Percentiles rank a stretch among this genome's conserved stretches.
These are phyloP conservation scores for Moesziomyces globuligerus DNA, from an alignment of 1,284 basidiomycete species.

Conservation along the genomic window DNA sequence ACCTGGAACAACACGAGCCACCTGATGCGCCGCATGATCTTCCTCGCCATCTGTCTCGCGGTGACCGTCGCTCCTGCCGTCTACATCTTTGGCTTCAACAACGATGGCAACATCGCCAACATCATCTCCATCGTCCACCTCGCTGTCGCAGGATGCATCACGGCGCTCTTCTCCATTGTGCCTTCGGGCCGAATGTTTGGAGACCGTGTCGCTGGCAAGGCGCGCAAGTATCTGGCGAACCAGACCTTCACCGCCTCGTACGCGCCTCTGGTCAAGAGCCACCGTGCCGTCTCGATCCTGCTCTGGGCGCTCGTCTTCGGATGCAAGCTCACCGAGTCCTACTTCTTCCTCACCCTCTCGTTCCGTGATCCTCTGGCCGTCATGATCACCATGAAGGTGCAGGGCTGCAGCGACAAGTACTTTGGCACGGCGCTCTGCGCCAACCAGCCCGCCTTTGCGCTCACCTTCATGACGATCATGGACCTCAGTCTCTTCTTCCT, in stretches of 20 bases:
- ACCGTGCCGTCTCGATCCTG: constrained; percentile 61
- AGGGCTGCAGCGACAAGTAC: constrained; percentile 66
- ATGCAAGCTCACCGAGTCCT: constrained; percentile 67
- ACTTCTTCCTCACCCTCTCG: constrained; percentile 67
- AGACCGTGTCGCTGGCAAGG: constrained; percentile 65
- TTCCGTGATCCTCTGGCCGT: constrained; percentile 67
- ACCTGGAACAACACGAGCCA: constrained; percentile 68
- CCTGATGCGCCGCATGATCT: constrained; percentile 61
- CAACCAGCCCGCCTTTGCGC: constrained; percentile 65
- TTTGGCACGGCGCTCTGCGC: constrained; percentile 64
- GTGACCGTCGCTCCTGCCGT: constrained; percentile 64
- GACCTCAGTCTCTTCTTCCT: constrained; percentile 67
- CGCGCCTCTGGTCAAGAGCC: constrained; percentile 56
- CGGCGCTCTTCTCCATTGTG: constrained; percentile 63
- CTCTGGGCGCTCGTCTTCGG: constrained; percentile 66
- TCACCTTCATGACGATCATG: constrained; percentile 66
- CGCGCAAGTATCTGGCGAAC: constrained; percentile 67
- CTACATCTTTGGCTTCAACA: constrained; percentile 65
- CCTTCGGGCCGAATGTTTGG: constrained; percentile 66
- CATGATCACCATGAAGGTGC: constrained; percentile 65
- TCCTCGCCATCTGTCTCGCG: constrained; percentile 64
- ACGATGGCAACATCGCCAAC: constrained; percentile 51
- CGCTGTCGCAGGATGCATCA: constrained; percentile 59
- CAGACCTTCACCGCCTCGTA: constrained; percentile 67
- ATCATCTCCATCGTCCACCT: constrained; percentile 62